Percentiles rank a stretch among this genome's conserved stretches.
Conservation (phyloP, 1,284 basidiomycete genomes). For the Coniferiporia weirii region DNA sequence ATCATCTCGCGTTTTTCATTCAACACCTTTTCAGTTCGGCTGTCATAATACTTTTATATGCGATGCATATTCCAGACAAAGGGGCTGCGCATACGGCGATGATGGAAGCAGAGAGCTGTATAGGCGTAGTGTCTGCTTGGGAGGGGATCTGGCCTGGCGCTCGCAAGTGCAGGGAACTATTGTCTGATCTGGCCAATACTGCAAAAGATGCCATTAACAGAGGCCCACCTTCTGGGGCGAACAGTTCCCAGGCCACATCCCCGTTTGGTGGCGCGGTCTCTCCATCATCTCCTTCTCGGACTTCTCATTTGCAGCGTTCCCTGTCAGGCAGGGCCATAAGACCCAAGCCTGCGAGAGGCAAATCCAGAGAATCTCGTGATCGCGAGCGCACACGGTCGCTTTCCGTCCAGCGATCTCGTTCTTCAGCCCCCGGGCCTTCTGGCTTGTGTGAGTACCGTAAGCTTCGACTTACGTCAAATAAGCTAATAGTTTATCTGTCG, state of each 20-base stretch:
- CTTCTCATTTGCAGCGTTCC: slow-evolving; percentile 42
- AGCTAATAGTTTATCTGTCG: slow-evolving; percentile 20
- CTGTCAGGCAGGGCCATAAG: slow-evolving; percentile 51
- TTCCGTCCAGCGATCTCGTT: slow-evolving; percentile 45
- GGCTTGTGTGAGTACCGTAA: slow-evolving; percentile 52
- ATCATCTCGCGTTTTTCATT: slow-evolving; percentile 87
- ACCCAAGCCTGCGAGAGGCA: slow-evolving; percentile 49
- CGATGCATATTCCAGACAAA: slow-evolving; percentile 76
- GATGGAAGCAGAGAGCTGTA: slow-evolving; percentile 74
- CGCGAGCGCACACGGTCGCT: slow-evolving; percentile 11
- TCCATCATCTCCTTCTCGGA: slow-evolving; percentile 23
- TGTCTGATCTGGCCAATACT: slow-evolving; percentile 62
- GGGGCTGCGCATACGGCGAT: slow-evolving; percentile 67
- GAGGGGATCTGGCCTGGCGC: slow-evolving; percentile 88
- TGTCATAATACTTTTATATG: slow-evolving; percentile 81
- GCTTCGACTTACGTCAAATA: slow-evolving; percentile 10
- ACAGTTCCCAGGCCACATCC: slow-evolving; percentile 1
- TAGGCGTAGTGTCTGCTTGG: slow-evolving; percentile 70
- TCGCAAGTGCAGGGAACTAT: slow-evolving; percentile 76
- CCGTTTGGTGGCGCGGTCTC: slow-evolving; percentile 7
- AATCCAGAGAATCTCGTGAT: slow-evolving; percentile 48
- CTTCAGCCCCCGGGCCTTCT: slow-evolving; percentile 56
- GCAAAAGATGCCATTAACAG: slow-evolving; percentile 60
- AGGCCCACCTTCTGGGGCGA: slow-evolving; percentile 1
- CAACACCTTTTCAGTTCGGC: slow-evolving; percentile 89